Base-by-base conservation (phyloP, 2,329 filamentous ascomycete genomes). In the Chrysoporthe deuterocubensis region DNA sequence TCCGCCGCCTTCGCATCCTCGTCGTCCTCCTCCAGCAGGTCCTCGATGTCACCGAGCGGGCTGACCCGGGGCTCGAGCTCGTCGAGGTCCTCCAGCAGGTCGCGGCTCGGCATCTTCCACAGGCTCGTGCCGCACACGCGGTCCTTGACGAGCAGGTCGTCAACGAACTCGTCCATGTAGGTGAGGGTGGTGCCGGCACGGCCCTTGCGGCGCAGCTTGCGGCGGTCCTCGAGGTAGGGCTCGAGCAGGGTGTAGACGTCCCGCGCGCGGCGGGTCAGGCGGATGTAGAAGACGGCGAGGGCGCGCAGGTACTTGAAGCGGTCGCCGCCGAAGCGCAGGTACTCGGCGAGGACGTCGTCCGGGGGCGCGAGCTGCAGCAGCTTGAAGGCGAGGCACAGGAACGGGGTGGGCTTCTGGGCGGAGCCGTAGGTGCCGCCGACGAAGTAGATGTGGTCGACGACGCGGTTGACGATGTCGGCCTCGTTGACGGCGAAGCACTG, bases 401-500 rank as follows among this genome's bases (percentile, higher is more conserved):
- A 99, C 0, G 96, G 92, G 1, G 93, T 93, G 0, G 96, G 95
- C 74, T 92, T 92, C 78, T 97, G 95, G 60, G 89, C 86, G 21
- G 89, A 87, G 64, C 94, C 94, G 75, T 93, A 93, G 5, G 94
- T 97, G 72, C 96, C 96, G 71, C 94, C 96, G 67, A 99, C 87
- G 79, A 91, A 96, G 61, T 83, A 86, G 59, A 99, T 87, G 79
- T 90, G 86, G 73, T 95, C 91, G 37, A 93, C 92, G 0, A 96
- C 94, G 71, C 96, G 92, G 81, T 97, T 93, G 74, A 97, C 91
- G 6, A 99, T 83, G 79, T 90, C 87, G 64, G 88, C 88, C 77
- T 90, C 89, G 82, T 98, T 99, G 72, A 99, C 85, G 54, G 92
- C 96, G 80, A 98, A 99, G 78, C 96, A 97, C 82, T 97, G 94